phyloP scores from a whole-genome alignment of 345 rosid species.

The Gossypium raimondii region DNA sequence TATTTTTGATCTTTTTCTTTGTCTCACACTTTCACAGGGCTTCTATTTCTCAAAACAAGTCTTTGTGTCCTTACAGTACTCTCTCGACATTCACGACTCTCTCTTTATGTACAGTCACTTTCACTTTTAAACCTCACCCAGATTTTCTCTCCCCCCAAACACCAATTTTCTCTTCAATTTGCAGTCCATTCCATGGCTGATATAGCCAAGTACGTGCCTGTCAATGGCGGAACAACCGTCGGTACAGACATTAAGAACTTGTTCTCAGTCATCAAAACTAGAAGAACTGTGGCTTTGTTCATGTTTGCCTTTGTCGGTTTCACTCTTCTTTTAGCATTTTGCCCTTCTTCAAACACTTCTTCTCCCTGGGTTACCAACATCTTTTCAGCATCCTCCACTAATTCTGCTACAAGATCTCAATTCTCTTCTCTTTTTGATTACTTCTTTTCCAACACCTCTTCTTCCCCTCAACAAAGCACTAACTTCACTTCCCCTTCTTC shows the following conservation, averaged over 20 bases:
- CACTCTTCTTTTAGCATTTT: slow-evolving; percentile 62
- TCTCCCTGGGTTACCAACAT: slow-evolving; percentile 52
- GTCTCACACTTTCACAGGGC: too few species aligned
- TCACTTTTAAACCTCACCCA: background rate
- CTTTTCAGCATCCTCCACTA: slow-evolving; percentile 22
- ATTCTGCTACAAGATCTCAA: slow-evolving; percentile 41
- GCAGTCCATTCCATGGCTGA: slow-evolving; percentile 46
- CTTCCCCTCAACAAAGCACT: slow-evolving; percentile 16
- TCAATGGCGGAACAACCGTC: slow-evolving; percentile 33
- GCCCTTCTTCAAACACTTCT: slow-evolving; percentile 52
- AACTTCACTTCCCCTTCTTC: slow-evolving; percentile 21
- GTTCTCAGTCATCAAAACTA: slow-evolving; percentile 42
- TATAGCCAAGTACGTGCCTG: slow-evolving; percentile 43
- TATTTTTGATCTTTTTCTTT: background rate
- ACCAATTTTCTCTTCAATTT: background rate
- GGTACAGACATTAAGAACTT: slow-evolving; percentile 42
- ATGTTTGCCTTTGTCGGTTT: slow-evolving; percentile 59
- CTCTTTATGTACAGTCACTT: slow-evolving; percentile 9
- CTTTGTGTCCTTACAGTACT: background rate
- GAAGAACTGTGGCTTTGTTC: slow-evolving; percentile 54
- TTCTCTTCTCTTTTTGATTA: slow-evolving; percentile 48
- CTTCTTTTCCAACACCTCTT: slow-evolving; percentile 34
- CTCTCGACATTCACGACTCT: background rate
- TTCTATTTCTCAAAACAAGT: background rate
- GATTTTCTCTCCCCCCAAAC: slow-evolving; percentile 4